phyloP scores from a whole-genome alignment of 2,329 filamentous ascomycete genomes.

The Cercospora sp. region DNA sequence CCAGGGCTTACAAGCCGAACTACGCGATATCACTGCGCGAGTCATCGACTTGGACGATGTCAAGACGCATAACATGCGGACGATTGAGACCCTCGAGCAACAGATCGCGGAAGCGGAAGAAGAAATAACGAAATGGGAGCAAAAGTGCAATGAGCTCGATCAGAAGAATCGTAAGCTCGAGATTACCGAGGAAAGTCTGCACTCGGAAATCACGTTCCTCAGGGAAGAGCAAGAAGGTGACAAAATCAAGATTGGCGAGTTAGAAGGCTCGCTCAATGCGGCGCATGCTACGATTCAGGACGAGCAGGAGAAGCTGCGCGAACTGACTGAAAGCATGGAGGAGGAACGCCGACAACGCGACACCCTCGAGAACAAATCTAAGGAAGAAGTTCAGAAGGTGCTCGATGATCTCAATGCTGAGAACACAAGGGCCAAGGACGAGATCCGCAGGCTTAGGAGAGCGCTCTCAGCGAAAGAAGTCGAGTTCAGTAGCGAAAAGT shows the following conservation, averaged over 20 bases:
- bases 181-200: slow-evolving; percentile 88
- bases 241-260: slow-evolving; percentile 95
- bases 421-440: slow-evolving; percentile 78
- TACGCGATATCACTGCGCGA: slow-evolving; percentile 86
- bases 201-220: slow-evolving; percentile 90
- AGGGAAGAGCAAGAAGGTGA: slow-evolving; percentile 95
- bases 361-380: slow-evolving; percentile 81
- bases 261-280: slow-evolving; percentile 78
- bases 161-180: slow-evolving; percentile 83
- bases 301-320: slow-evolving; percentile 68
- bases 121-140: slow-evolving; percentile 83
- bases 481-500: slow-evolving; percentile 88
- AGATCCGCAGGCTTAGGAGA: slow-evolving; percentile 78
- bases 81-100: slow-evolving; percentile 78
- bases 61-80: slow-evolving; percentile 72
- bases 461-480: slow-evolving; percentile 79
- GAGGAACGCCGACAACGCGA: slow-evolving; percentile 85
- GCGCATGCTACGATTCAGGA: slow-evolving; percentile 79
- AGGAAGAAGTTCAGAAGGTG: slow-evolving; percentile 91
- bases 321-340: slow-evolving; percentile 63
- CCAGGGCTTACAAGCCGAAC: slow-evolving; percentile 86
- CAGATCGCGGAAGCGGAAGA: slow-evolving; percentile 81
- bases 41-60: slow-evolving; percentile 88
- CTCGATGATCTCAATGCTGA: slow-evolving; percentile 91
- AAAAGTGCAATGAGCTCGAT: slow-evolving; percentile 79